Conservation (phyloP, 2,329 filamentous ascomycete species). For the Paraconiothyrium brasiliense region DNA sequence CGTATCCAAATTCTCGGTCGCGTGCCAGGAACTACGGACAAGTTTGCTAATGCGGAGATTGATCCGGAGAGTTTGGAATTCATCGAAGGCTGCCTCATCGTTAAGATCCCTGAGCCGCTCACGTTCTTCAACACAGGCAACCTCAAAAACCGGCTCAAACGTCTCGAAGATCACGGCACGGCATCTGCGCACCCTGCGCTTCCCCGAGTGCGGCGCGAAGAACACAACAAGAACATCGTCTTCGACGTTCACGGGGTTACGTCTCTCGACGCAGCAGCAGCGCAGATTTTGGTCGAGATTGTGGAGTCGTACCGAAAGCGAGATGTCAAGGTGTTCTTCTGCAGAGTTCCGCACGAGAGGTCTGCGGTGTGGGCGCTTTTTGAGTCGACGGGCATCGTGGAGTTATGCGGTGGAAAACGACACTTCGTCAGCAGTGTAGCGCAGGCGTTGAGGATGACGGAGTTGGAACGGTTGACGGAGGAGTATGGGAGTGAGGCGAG, state of each 20-base stretch:
- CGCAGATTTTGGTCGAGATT: constrained; percentile 91
- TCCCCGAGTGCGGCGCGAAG: constrained; percentile 77
- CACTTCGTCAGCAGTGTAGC: constrained; percentile 87
- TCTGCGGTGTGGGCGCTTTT: constrained; percentile 76
- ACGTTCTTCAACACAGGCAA: constrained; percentile 98
- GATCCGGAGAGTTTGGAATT: constrained; percentile 81
- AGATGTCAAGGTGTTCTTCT: constrained; percentile 81
- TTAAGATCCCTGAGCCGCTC: constrained; percentile 96
- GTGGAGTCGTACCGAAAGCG: constrained; percentile 80
- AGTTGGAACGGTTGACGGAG: constrained; percentile 68
- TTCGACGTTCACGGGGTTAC: constrained; percentile 99
- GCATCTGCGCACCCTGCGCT: constrained; percentile 84
- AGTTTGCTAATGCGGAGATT: constrained; percentile 84
- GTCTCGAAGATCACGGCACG: constrained; percentile 92
- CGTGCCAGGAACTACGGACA: constrained; percentile 77
- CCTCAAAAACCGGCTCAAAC: constrained; percentile 80
- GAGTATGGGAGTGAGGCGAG: constrained; percentile 41
- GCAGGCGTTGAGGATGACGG: constrained; percentile 82
- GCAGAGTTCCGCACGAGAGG: constrained; percentile 60
- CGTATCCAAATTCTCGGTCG: constrained; percentile 96
- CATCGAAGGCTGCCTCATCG: constrained; percentile 89
- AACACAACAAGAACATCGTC: constrained; percentile 89
- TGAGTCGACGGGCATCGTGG: constrained; percentile 82
- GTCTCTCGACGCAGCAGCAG: constrained; percentile 89
- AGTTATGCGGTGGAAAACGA: constrained; percentile 76